These are phyloP conservation scores for Meyerozyma athensensis DNA, from an alignment of 1,139 yeast genomes.

Conservation along the genomic window DNA sequence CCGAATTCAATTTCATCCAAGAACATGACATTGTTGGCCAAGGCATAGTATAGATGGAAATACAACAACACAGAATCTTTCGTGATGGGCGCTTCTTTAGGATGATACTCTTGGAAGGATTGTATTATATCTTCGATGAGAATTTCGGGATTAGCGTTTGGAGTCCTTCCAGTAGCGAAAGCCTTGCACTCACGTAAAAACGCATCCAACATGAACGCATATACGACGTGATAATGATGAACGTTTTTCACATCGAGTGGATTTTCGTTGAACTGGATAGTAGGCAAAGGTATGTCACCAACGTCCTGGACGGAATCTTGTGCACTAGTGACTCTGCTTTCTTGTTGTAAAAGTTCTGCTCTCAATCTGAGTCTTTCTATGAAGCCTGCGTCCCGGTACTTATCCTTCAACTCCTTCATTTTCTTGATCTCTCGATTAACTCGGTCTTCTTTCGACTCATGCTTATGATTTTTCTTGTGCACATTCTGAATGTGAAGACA, in stretches of 20 bases:
- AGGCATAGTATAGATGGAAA: constrained; percentile 27
- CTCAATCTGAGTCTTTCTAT: constrained; percentile 23
- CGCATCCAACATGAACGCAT: constrained; percentile 22
- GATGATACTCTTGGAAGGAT: constrained; percentile 20
- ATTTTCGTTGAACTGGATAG: constrained; percentile 16
- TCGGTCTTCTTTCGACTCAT: constrained; percentile 8
- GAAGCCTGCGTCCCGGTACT: constrained; percentile 22
- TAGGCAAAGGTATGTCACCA: constrained; percentile 18
- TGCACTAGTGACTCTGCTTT: constrained; percentile 20
- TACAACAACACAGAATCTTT: constrained; percentile 25
- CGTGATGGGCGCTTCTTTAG: constrained; percentile 18
- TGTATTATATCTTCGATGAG: constrained; percentile 18
- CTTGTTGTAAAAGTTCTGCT: constrained; percentile 23
- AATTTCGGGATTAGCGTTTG: constrained; percentile 17
- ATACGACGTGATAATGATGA: constrained; percentile 17
- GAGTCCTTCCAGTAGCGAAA: constrained; percentile 8
- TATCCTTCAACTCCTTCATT: constrained; percentile 20
- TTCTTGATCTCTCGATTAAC: constrained; percentile 18
- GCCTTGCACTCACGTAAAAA: constrained; percentile 24
- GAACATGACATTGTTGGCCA: constrained; percentile 26
- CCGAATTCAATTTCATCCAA: constrained; percentile 29
- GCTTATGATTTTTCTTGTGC: neutral
- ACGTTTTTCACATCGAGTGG: constrained; percentile 18
- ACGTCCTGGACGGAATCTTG: constrained; percentile 17
- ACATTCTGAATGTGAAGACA: neutral